A percentile compares a stretch with the other conserved stretches of the same genome.
phyloP scores from a whole-genome alignment of 192 early-diverging fungal species.

The Coemansia sp. region DNA sequence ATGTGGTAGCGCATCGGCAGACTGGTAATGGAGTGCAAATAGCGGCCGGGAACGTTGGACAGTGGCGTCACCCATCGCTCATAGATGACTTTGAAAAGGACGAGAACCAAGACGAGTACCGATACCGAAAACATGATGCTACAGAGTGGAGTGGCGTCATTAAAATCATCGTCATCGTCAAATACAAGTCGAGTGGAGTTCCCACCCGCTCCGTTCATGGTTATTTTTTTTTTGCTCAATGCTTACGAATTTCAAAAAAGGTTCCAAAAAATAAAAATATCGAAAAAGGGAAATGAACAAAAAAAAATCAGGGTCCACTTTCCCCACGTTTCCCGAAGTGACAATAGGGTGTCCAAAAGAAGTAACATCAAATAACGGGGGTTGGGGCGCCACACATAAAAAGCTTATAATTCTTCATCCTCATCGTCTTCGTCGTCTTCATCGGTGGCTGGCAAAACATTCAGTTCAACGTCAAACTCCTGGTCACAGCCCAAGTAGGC shows the following conservation, averaged over 20 bases:
- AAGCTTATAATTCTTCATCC: slow-evolving; percentile 25
- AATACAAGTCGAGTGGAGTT: slow-evolving; percentile 49
- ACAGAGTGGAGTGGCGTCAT: slow-evolving; percentile 28
- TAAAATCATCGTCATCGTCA: slow-evolving; percentile 49
- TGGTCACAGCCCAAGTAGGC: slow-evolving; percentile 94
- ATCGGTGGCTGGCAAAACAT: slow-evolving; percentile 39
- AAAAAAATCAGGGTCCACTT: not conserved
- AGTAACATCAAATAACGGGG: not conserved
- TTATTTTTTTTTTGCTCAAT: not conserved
- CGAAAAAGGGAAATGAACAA: slow-evolving; percentile 3
- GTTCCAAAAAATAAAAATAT: not conserved
- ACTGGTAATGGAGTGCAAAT: slow-evolving; percentile 35
- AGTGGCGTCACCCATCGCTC: slow-evolving; percentile 55
- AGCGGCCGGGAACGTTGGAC: slow-evolving; percentile 27
- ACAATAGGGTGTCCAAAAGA: not conserved
- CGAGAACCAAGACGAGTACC: slow-evolving; percentile 25
- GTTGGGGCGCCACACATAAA: not conserved
- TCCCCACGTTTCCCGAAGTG: not conserved
- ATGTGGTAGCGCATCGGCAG: slow-evolving; percentile 54
- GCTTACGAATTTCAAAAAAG: not conserved
- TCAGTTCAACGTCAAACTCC: slow-evolving; percentile 78
- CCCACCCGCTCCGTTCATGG: slow-evolving; percentile 48
- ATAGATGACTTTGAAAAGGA: slow-evolving; percentile 48
- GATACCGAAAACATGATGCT: slow-evolving; percentile 36
- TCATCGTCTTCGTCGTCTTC: slow-evolving; percentile 57